These are phyloP conservation scores for Saturnispora ahearnii DNA, from an alignment of 805 yeast genomes.

Conservation along the genomic window DNA sequence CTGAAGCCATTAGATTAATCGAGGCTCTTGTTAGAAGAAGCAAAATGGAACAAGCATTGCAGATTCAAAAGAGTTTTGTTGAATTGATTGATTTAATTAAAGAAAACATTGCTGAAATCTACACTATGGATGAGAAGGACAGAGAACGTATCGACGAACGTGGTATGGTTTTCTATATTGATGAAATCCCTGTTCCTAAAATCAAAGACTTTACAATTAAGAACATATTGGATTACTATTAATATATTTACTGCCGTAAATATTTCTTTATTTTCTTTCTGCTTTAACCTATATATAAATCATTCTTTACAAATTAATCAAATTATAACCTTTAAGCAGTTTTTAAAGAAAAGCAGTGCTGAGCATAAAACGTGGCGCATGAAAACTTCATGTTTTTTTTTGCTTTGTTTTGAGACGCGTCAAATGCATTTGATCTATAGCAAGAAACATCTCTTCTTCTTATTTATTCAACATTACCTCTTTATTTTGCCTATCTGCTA, in stretches of 20 bases:
- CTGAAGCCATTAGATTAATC: slow-evolving; percentile 65
- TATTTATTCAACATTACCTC: too few relatives aligned
- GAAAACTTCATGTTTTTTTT: neutral
- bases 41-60: slow-evolving; percentile 72
- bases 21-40: slow-evolving; percentile 68
- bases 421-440: neutral
- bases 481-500: too few relatives aligned
- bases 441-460: too few relatives aligned
- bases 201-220: slow-evolving; percentile 55
- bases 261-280: too few relatives aligned
- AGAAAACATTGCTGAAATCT: slow-evolving; percentile 66
- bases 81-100: slow-evolving; percentile 48
- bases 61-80: slow-evolving; percentile 59
- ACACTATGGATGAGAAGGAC: slow-evolving; percentile 72
- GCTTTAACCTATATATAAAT: too few relatives aligned
- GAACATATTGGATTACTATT: slow-evolving; percentile 49
- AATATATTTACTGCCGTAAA: neutral
- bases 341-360: neutral
- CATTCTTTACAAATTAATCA: neutral
- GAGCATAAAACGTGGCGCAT: neutral
- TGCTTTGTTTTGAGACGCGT: neutral
- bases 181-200: slow-evolving; percentile 65
- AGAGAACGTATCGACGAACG: slow-evolving; percentile 84
- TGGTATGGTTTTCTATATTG: slow-evolving; percentile 71
- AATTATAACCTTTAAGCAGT: neutral